phyloP scores from a whole-genome alignment of 2,329 filamentous ascomycete species.

The Paracoccidioides lutzii region DNA sequence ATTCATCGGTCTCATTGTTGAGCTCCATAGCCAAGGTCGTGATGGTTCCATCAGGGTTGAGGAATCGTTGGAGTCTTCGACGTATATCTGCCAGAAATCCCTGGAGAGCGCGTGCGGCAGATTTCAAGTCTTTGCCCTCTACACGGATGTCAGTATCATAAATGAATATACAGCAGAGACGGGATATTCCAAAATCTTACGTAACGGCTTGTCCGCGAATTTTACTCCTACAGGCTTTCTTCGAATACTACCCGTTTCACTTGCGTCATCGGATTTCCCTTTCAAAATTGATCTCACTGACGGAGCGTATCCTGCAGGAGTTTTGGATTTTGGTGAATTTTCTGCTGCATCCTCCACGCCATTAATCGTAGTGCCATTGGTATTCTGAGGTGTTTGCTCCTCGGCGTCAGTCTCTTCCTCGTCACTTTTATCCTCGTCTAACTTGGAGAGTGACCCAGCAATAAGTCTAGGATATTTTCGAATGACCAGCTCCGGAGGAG shows the following conservation, averaged over 20 bases:
- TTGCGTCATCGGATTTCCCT: slow-evolving; percentile 24
- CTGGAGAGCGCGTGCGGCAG: slow-evolving; percentile 69
- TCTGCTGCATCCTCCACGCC: slow-evolving; percentile 18
- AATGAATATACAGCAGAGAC: not conserved
- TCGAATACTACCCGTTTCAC: slow-evolving; percentile 28
- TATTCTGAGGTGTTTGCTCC: slow-evolving; percentile 13
- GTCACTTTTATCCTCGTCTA: slow-evolving; percentile 36
- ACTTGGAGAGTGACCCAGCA: slow-evolving; percentile 62
- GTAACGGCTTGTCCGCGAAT: slow-evolving; percentile 18
- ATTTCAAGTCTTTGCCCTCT: slow-evolving; percentile 70
- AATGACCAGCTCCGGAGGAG: slow-evolving; percentile 79
- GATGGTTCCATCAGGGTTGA: slow-evolving; percentile 44
- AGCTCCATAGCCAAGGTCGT: slow-evolving; percentile 22
- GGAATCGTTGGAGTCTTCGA: slow-evolving; percentile 46
- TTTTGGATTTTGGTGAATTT: slow-evolving; percentile 15
- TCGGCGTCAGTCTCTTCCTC: slow-evolving; percentile 16
- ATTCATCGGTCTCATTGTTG: slow-evolving; percentile 26
- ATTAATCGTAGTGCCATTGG: slow-evolving; percentile 18
- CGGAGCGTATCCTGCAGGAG: slow-evolving; percentile 20
- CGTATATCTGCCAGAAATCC: slow-evolving; percentile 82
- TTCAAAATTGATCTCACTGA: slow-evolving; percentile 29
- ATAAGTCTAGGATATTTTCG: slow-evolving; percentile 72
- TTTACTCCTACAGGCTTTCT: slow-evolving; percentile 21
- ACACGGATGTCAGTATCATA: slow-evolving; percentile 22
- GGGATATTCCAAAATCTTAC: slow-evolving; percentile 11